These are phyloP conservation scores for Emergomyces orientalis DNA, from an alignment of 2,329 filamentous ascomycete genomes.

Conservation along the genomic window DNA sequence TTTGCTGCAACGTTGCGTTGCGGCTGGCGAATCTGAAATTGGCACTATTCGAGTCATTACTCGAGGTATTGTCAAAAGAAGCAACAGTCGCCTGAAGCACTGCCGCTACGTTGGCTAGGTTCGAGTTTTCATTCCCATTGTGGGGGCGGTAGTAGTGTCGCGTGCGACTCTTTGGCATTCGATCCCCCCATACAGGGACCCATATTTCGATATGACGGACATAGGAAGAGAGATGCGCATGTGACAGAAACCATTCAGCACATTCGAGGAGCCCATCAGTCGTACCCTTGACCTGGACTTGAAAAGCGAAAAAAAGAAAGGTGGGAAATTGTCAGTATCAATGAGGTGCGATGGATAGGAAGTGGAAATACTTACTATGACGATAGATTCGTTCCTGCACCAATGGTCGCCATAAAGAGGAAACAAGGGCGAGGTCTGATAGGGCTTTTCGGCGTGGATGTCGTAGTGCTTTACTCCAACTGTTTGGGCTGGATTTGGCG, in stretches of 20 bases:
- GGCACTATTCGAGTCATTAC: conserved; percentile 13
- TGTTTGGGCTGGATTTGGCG: conserved; percentile 44
- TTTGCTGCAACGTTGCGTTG: conserved; percentile 61
- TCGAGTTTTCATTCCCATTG: conserved; percentile 18
- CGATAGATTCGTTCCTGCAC: conserved; percentile 65
- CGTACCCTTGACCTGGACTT: conserved; percentile 63
- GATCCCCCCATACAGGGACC: conserved; percentile 62
- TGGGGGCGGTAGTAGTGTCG: conserved; percentile 26
- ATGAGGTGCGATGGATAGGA: not conserved
- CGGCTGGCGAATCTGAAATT: conserved; percentile 37
- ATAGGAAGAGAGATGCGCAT: conserved; percentile 52
- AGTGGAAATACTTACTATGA: conserved; percentile 40
- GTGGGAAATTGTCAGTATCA: conserved; percentile 2
- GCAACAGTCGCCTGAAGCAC: conserved; percentile 20
- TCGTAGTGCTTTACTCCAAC: conserved; percentile 56
- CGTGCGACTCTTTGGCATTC: conserved; percentile 42
- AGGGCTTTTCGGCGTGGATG: conserved; percentile 59
- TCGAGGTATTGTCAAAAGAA: conserved; percentile 23
- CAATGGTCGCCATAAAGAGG: conserved; percentile 52
- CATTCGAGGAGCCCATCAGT: conserved; percentile 53
- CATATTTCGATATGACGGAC: conserved; percentile 67
- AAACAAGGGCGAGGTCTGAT: conserved; percentile 54
- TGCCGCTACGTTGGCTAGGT: conserved; percentile 18
- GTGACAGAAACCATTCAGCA: conserved; percentile 49
- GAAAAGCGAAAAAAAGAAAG: not conserved